Base-by-base conservation (phyloP, 148 eudicot species). In the Chenopodium album region DNA sequence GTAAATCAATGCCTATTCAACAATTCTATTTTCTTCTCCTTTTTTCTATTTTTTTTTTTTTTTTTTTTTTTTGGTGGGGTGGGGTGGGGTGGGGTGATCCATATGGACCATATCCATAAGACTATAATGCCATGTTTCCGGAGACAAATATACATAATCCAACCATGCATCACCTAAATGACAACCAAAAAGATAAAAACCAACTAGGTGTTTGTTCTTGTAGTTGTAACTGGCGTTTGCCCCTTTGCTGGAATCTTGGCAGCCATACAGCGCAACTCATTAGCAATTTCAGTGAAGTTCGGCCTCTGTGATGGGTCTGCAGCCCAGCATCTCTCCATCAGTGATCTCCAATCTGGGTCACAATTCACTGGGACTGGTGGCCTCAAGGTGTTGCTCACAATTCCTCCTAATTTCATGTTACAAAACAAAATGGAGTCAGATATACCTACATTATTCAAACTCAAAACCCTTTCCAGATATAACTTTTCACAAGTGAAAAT, bases 241-340 rank as follows among this genome's bases (percentile, higher is more conserved):
- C 86, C 87, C 84, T 95, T 95, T 13, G 90, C 66, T 1, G 92
- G 92, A 80, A 87, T 62, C 87, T 93, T 96, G 47, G 90, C 70
- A 1, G 98, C 91, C 91, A 92, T 92, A 2, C 82, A 31, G 17
- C 98, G 91, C 54, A 96, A 87, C 80, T 90, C 90, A 22, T 92
- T 88, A 7, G 89, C 97, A 34, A 94, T 89, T 83, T 92, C 95
- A 0, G 97, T 92, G 86, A 95, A 95, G 79, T 80, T 88, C 0
- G 94, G 99, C 84, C 99, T 91, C 71, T 92, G 95, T 2, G 89
- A 76, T 82, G 98, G 92, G 86, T 95, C 98, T 0, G 99, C 85
- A 9, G 95, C 88, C 99, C 99, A 95, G 80, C 98, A 95, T 84
- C 92, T 91, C 89, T 93, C 97, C 99, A 94, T 95, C 46, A 95